Evolutionary conservation across 805 yeast species (phyloP), one percentile per base, ranked within the genome.

Genomic region (Saturnispora besseyi): DNA sequence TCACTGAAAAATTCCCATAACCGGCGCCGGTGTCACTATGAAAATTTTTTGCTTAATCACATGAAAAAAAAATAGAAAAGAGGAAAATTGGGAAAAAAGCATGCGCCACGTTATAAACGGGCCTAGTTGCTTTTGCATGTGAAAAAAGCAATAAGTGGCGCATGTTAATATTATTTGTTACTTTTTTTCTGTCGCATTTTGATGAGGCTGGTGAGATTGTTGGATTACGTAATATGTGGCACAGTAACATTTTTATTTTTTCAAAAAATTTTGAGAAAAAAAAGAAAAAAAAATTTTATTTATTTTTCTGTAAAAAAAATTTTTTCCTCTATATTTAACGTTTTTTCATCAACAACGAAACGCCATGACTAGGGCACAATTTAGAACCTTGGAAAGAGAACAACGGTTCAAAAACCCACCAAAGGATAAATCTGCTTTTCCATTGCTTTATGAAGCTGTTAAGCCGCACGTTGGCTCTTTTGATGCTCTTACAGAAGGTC

Each of bases 391-490:
- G 59, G 96, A 89, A 66, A 81, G 96, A 60, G 97, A 91, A 63
- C 64, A 75, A 53, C 77, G 95, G 58, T 93, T 88, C 71, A 77
- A 78, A 59, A 81, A 87, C 63, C 99, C 99, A 44, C 95, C 97
- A 46, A 82, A 79, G 68, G 96, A 87, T 61, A 78, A 84, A 64
- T 75, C 87, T 30, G 87, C 87, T 7, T 91, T 71, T 60, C 96
- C 96, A 13, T 69, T 89, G 38, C 75, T 93, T 34, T 77, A 78
- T 51, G 96, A 88, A 55, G 98, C 99, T 13, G 93, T 93, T 38
- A 80, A 81, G 51, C 99, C 99, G 5, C 99, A 93, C 65, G 78
- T 93, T 50, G 97, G 96, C 8, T 91, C 98, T 1, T 93, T 93
- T 75, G 85, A 93, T 73, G 97, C 97, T 5, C 73, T 93, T 51